These are phyloP conservation scores for Panaeolus cyanescens DNA, from an alignment of 768 basidiomycete genomes.

Conservation along the genomic window DNA sequence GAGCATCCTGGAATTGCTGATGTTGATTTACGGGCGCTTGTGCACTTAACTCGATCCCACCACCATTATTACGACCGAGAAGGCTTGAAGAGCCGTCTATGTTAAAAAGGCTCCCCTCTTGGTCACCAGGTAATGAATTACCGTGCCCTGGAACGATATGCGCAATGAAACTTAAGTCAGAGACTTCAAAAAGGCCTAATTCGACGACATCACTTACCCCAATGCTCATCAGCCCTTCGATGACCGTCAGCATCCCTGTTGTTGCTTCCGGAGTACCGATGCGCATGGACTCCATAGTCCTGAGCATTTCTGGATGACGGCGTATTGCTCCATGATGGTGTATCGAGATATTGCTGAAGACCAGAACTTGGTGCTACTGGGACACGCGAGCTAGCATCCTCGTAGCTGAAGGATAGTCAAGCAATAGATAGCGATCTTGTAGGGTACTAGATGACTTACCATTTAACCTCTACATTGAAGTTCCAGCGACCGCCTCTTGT, in stretches of 20 bases:
- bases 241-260: not conserved
- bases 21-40: not conserved
- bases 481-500: not conserved
- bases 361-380: not conserved
- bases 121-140: not conserved
- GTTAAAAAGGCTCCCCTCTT: not conserved
- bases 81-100: not conserved
- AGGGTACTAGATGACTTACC: not conserved
- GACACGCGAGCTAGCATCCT: not conserved
- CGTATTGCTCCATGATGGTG: not conserved
- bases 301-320: not conserved
- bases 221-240: not conserved
- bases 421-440: not conserved
- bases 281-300: not conserved
- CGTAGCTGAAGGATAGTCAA: not conserved
- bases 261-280: not conserved
- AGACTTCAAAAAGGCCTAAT: not conserved
- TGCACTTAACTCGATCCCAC: not conserved
- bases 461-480: not conserved
- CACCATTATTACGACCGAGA: not conserved
- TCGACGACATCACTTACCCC: not conserved
- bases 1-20: not conserved
- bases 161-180: not conserved
- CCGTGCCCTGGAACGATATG: not conserved
- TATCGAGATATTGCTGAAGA: not conserved